Conservation (phyloP, 495 filamentous ascomycete genomes). For the Penicillium lividum region DNA sequence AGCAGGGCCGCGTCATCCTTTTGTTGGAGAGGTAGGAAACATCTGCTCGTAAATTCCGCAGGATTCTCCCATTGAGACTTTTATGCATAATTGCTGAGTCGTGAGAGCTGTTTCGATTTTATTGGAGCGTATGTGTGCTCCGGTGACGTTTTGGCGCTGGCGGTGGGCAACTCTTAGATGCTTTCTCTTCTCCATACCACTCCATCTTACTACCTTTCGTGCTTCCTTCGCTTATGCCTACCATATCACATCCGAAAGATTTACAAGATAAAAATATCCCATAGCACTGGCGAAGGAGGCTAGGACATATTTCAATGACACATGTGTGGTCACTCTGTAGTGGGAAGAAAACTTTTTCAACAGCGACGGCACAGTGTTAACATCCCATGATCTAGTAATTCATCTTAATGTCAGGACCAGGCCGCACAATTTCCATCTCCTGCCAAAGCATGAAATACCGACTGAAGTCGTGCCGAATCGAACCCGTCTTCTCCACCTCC, state of each 20-base stretch:
- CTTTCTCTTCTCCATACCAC: too few species aligned
- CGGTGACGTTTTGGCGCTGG: too few species aligned
- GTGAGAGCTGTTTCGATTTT: not conserved
- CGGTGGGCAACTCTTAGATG: too few species aligned
- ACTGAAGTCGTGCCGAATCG: not conserved
- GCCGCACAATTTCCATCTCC: not conserved
- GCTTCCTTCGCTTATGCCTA: too few species aligned
- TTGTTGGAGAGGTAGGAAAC: not conserved
- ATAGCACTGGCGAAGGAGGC: not conserved
- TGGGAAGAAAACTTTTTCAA: not conserved
- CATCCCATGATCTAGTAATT: not conserved
- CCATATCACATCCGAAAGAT: too few species aligned
- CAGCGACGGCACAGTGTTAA: not conserved
- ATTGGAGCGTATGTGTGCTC: too few species aligned
- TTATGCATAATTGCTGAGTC: not conserved
- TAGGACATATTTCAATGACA: not conserved
- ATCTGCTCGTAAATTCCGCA: not conserved
- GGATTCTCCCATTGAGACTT: not conserved
- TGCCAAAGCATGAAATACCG: not conserved
- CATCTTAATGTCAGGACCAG: not conserved
- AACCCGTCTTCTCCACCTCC: not conserved
- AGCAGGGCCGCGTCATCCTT: not conserved
- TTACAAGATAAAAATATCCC: slow-evolving; percentile 1
- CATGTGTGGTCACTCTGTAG: not conserved
- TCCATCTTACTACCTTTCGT: too few species aligned